Evolutionary conservation across 371 early-diverging fungal species (phyloP), one percentile per base, ranked within the genome.

Genomic region (Dichotomocladium elegans): DNA sequence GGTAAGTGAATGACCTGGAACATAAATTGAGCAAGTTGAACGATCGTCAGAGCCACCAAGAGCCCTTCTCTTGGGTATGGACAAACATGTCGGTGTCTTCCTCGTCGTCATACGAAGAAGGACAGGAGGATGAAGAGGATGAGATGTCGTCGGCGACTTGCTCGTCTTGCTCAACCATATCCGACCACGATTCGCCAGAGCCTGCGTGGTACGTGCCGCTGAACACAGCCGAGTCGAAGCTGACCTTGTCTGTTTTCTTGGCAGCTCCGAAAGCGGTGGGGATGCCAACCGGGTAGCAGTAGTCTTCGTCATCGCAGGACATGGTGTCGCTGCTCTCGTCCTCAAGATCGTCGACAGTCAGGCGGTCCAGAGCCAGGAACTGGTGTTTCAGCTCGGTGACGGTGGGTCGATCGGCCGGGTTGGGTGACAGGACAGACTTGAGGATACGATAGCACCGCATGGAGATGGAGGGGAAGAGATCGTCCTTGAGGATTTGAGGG

Each of bases 401-500:
- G 9, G 58, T 49, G 14, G 68, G 68, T 31, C 74, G 61, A 21
- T 61, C 47, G 12, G 50, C 22, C 6, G 64, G 51, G 30, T 65
- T 55, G 19, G 64, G 40, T 8, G 58, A 21, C 10, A 72, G 51
- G 17, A 59, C 60, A 15, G 54, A 53, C 29, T 53, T 59, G 17
- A 76, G 63, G 28, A 80, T 63, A 12, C 59, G 64, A 51, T 47
- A 24, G 58, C 63, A 44, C 43, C 57, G 46, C 31, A 25, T 22
- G 1, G 79, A 74, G 48, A 83, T 60, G 17, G 51, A 35, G 2
- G 81, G 81, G 46, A 82, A 81, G 42, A 83, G 63, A 29, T 58
- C 51, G 7, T 49, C 10, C 53, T 66, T 64, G 29, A 79, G 60
- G n/a, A 77, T 68, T 33, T 55, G 34, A 14, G 81, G 71, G 30